Base-by-base conservation (phyloP, 306 rosid genomes). In the Acmispon strigosus region DNA sequence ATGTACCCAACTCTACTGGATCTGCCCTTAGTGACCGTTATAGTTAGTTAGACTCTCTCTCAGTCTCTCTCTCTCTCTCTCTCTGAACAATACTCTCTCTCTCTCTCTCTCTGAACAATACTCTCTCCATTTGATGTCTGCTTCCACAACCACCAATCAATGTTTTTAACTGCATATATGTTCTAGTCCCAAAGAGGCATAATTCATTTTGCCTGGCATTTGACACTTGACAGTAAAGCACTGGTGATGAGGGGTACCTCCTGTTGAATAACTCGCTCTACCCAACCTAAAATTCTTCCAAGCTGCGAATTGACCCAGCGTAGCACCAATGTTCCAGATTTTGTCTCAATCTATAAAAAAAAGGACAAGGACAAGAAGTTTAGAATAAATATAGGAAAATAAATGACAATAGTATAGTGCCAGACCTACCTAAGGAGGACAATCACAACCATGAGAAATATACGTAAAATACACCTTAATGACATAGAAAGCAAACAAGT, bases 281-380 rank as follows among this genome's bases (percentile, higher is more conserved):
- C 99, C 99, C 99, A 94, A 64, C 95, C 88, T 81, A 87, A 83
- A 78, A 94, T 83, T 81, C 96, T 86, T 78, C 83, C 97, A 71
- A 94, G 99, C 72, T 94, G 99, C 7, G 96, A 77, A 80, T 91
- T 94, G 84, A 94, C 82, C 99, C 99, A 94, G 11, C 99, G 99
- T 84, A 94, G 75, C 78, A 94, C 99, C 83, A 94, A 72, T 0
- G 97, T 94, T 84, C 99, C 99, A 75, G 99, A 94, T 82, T 89
- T 84, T 16, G 91, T 79, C 81, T 89, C 99, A 84, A 94, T 91
- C 99, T 94, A 71, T 59, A 70, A 77, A 37, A 27, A 62, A 62
- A 59, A 64, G 44, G 60, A 61, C 59, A 10, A 37, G 16, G 62
- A 75, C 49, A 63, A 63, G 3, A 47, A 47, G 20, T 51, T 41